Conservation (phyloP, 352 stramenopile species). For the Pythium volutum region DNA sequence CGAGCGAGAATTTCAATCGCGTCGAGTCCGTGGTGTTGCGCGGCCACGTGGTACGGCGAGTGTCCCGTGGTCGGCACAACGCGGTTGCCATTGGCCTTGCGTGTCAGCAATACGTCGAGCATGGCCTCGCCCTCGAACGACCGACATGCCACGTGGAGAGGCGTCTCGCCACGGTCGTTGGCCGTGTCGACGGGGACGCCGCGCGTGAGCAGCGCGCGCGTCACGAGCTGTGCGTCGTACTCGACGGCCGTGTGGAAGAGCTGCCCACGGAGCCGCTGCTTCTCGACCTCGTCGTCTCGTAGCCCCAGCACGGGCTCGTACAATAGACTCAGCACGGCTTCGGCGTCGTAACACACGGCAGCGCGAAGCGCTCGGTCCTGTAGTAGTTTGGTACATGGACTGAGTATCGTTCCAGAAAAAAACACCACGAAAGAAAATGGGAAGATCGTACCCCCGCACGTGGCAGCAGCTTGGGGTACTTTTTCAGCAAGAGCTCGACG, state of each 20-base stretch:
- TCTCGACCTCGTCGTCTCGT: neutral
- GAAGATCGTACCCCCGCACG: slow-evolving; percentile 9
- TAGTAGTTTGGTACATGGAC: no score
- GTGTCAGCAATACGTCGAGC: slow-evolving; percentile 11
- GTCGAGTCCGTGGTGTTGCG: slow-evolving; percentile 14
- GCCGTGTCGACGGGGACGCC: slow-evolving; percentile 14
- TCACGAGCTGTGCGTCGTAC: slow-evolving; percentile 10
- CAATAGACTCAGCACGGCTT: slow-evolving; percentile 14
- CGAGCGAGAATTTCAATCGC: slow-evolving; percentile 13
- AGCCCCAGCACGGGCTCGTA: slow-evolving; percentile 12
- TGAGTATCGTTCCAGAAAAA: neutral
- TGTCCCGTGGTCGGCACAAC: slow-evolving; percentile 3
- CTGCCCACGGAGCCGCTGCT: slow-evolving; percentile 6
- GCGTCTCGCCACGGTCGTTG: slow-evolving; percentile 16
- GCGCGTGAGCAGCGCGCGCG: slow-evolving; percentile 9
- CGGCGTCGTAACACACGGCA: slow-evolving; percentile 16
- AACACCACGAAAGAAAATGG: neutral
- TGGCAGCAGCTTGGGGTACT: slow-evolving; percentile 12
- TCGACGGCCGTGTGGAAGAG: slow-evolving; percentile 24
- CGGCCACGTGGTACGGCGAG: slow-evolving; percentile 21
- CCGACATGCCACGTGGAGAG: slow-evolving; percentile 19
- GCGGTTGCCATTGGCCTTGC: slow-evolving; percentile 11
- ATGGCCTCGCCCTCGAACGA: slow-evolving; percentile 12
- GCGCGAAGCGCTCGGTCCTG: slow-evolving; percentile 20
- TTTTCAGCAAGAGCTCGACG: slow-evolving; percentile 27